Conservation (phyloP, 352 stramenopile species). For the Phytophthora chlamydospora region DNA sequence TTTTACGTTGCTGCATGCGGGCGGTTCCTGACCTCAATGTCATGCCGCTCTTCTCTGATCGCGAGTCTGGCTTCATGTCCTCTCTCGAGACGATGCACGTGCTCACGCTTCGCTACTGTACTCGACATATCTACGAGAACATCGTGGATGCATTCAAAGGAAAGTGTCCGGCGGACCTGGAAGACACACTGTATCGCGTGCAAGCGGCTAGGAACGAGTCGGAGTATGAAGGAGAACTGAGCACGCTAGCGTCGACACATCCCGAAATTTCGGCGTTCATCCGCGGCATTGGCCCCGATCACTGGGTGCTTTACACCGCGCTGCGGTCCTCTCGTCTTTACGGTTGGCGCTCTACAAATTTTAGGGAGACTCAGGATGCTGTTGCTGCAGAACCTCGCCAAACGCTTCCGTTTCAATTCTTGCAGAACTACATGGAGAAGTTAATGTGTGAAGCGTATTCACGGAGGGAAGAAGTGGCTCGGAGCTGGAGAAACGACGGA, state of each 20-base stretch:
- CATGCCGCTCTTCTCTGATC: constrained; percentile 20
- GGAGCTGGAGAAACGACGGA: constrained; percentile 7
- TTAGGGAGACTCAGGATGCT: constrained; percentile 23
- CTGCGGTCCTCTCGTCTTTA: constrained; percentile 11
- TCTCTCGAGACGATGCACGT: constrained; percentile 2
- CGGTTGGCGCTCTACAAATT: constrained; percentile 30
- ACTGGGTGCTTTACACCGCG: constrained; percentile 23
- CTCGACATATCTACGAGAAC: constrained; percentile 19
- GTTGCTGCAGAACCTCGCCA: background rate
- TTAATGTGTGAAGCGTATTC: constrained; percentile 20
- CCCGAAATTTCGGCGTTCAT: constrained; percentile 13
- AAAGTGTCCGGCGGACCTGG: constrained; percentile 1
- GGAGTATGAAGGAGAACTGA: constrained; percentile 10
- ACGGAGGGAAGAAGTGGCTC: background rate
- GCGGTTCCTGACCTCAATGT: constrained; percentile 6
- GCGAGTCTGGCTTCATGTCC: constrained; percentile 2
- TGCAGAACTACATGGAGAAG: constrained; percentile 27
- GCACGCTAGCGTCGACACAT: constrained; percentile 1
- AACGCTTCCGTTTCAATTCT: constrained; percentile 13
- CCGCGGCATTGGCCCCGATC: constrained; percentile 4
- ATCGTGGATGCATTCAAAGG: constrained; percentile 11
- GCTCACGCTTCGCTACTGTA: constrained; percentile 18
- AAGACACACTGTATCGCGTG: constrained; percentile 12
- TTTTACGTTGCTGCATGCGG: background rate
- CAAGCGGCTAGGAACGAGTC: constrained; percentile 13